Evolutionary conservation across 2,329 filamentous ascomycete genomes (phyloP), one percentile per base, ranked within the genome.

Genomic region (Lachnellula hyalina): DNA sequence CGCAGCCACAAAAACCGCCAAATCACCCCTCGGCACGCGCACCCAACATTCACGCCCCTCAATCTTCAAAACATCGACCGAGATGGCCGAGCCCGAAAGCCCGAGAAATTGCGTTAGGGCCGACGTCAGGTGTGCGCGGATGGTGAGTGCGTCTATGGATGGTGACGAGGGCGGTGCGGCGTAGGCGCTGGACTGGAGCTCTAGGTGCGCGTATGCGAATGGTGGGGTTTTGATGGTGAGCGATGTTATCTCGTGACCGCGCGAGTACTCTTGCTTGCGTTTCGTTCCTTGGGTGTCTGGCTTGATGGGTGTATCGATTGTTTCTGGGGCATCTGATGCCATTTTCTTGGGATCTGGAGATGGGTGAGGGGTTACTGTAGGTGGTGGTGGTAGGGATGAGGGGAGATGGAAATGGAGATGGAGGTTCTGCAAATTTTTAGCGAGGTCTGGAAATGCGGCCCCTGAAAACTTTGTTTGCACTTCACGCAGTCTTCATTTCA

Each of bases 81-180:
- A 73, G 3, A 92, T 84, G 11, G 82, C 83, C 2, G 77, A 72
- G 11, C 89, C 89, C 0, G 82, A 84, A 17, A 82, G 72, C 19
- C 89, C 89, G 1, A 93, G 79, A 63, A 89, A 91, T 58, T 87
- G 81, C 1, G 75, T 75, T 7, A 93, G 73, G 0, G 87, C 84
- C 1, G 78, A 70, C 2, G 79, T 81, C 61, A 87, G 80, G 65
- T 87, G 84, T 0, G 82, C 75, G 35, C 81, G 82, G 17, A 80
- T 75, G 38, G 84, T 84, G 2, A 90, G 72, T 2, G 77, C 73
- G 69, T 91, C 87, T 5, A 89, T 49, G 25, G 48, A 46, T 35
- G 58, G 5, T 25, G 25, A 5, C 5, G 25, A 25, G 5, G 25
- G 5, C 25, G 6, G 57, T 17, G 40, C 35, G 12, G 63, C 55